These are phyloP conservation scores for Reutealis trisperma DNA, from an alignment of 345 rosid species.

Conservation along the genomic window DNA sequence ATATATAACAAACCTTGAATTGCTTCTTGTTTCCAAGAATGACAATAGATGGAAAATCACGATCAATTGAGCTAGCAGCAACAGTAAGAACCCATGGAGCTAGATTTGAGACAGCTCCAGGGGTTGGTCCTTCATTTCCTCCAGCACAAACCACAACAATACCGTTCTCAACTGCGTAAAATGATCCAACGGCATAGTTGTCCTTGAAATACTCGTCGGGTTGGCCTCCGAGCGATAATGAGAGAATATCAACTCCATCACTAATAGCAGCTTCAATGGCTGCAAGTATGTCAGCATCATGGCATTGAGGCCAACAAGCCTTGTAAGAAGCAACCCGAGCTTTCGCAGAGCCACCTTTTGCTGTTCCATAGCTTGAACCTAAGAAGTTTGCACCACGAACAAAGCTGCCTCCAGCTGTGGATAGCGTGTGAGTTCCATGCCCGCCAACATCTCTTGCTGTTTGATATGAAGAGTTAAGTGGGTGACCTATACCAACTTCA, in stretches of 20 bases:
- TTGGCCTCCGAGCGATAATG: slow-evolving; percentile 11
- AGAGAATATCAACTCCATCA: slow-evolving; percentile 25
- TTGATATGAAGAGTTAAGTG: not conserved
- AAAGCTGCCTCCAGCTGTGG: slow-evolving; percentile 23
- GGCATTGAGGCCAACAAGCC: slow-evolving; percentile 14
- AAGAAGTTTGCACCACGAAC: slow-evolving; percentile 16
- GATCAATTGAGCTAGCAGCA: slow-evolving; percentile 22
- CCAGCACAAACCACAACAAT: slow-evolving; percentile 22
- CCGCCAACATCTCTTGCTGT: slow-evolving; percentile 17
- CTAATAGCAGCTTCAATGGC: slow-evolving; percentile 25
- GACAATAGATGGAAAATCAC: slow-evolving; percentile 14
- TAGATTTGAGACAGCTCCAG: not conserved
- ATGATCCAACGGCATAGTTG: slow-evolving; percentile 17
- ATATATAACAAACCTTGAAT: slow-evolving; percentile 7
- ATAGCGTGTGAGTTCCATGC: slow-evolving; percentile 30
- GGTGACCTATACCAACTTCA: not conserved
- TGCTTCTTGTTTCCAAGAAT: slow-evolving; percentile 20
- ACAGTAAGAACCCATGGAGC: slow-evolving; percentile 30
- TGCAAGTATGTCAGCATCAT: slow-evolving; percentile 23
- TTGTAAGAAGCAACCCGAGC: slow-evolving; percentile 19
- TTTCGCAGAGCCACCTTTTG: slow-evolving; percentile 19
- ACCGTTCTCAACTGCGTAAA: slow-evolving; percentile 18
- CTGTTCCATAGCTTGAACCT: slow-evolving; percentile 22
- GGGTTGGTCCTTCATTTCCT: slow-evolving; percentile 10
- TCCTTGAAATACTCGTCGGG: not conserved